Conservation (phyloP, 495 filamentous ascomycete genomes). For the Talaromyces thailandensis region DNA sequence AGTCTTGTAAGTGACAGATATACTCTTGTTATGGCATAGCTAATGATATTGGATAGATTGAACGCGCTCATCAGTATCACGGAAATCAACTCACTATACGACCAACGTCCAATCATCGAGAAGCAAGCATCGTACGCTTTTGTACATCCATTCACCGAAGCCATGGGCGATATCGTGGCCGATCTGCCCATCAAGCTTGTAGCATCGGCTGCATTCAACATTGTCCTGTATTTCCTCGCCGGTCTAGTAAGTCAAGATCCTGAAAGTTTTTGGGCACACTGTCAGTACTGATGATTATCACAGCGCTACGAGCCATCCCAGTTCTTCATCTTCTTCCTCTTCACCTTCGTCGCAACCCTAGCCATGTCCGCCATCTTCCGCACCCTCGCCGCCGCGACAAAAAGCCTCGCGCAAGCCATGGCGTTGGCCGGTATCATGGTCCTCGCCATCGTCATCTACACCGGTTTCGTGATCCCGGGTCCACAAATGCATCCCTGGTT, state of each 20-base stretch:
- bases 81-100: constrained; percentile 49
- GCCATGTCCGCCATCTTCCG: constrained; percentile 44
- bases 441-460: constrained; percentile 32
- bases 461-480: constrained; percentile 33
- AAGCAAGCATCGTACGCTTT: constrained; percentile 52
- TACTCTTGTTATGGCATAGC: not conserved
- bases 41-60: constrained; percentile 29
- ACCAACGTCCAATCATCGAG: constrained; percentile 49
- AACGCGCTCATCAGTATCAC: constrained; percentile 39
- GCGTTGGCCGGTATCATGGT: constrained; percentile 32
- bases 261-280: too few relatives aligned
- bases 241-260: constrained; percentile 17
- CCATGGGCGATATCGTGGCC: constrained; percentile 41
- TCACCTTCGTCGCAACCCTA: constrained; percentile 40
- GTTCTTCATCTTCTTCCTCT: constrained; percentile 53
- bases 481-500: constrained; percentile 41
- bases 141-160: constrained; percentile 49
- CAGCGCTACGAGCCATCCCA: constrained; percentile 20
- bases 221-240: constrained; percentile 47
- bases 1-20: constrained; percentile 37
- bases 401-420: constrained; percentile 38
- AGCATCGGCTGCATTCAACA: constrained; percentile 33
- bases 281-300: not conserved
- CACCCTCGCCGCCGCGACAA: constrained; percentile 32
- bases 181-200: constrained; percentile 46